Evolutionary conservation across 345 rosid genomes (phyloP), one percentile per base, ranked within the genome.

Genomic region (Eucalyptus erythrocorys): DNA sequence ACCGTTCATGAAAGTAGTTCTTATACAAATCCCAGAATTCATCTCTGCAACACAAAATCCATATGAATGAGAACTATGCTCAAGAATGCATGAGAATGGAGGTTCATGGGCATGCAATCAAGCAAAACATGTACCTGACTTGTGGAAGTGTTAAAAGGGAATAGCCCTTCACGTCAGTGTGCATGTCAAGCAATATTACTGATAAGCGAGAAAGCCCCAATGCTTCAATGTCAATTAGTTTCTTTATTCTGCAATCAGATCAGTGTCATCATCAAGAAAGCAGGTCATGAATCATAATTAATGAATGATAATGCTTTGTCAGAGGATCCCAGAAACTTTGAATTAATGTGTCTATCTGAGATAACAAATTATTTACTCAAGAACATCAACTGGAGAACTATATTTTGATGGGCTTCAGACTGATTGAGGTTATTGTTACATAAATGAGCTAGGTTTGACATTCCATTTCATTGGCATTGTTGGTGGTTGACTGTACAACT

Each of bases 11-110:
- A 85, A 96, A 94, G 93, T 93, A 95, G 82, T 86, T 95, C 92
- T 92, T 95, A 80, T 96, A 96, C 94, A 97, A 88, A 86, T 97
- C 97, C 99, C 98, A 97, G 89, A 96, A 96, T 86, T 96, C 97
- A 49, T 96, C 97, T 90, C 99, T 97, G 96, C 90, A 92, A 89
- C 88, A 80, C 59, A 61, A 66, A 71, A 32, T 59, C 85, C 26
- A 47, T 27, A 47, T 26, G 22, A 47, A 80, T 21, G 32, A 76
- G 45, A 34, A 76, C 45, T 37, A 19, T 21, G 3, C 45, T 71
- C 40, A 55, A n/a, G n/a, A n/a, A 49, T 48, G 48, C 21, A 47
- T 49, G 48, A 71, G 17, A 88, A 10, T 19, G 30, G 61, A 30
- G 51, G 66, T 49, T 47, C 37, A 61, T n/a, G 2, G 19, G 30